phyloP scores from a whole-genome alignment of 805 yeast species.

The Sugiyamaella qingdaonensis region DNA sequence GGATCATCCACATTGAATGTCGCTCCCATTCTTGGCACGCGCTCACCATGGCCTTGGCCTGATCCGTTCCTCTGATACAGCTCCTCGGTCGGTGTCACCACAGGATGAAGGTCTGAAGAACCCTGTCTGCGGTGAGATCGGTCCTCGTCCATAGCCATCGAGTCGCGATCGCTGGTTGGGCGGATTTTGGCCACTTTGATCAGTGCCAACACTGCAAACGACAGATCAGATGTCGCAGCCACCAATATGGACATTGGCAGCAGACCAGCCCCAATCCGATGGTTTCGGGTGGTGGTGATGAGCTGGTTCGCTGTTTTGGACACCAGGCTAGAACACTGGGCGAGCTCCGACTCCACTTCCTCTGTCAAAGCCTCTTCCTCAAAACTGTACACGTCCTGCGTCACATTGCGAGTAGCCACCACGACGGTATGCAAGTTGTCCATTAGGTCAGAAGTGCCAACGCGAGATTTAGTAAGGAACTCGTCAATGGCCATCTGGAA shows the following conservation, averaged over 20 bases:
- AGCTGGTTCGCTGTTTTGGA: constrained; percentile 69
- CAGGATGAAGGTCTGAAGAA: constrained; percentile 3
- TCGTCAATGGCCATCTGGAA: constrained; percentile 34
- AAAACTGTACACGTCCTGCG: constrained; percentile 15
- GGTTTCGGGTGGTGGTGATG: constrained; percentile 73
- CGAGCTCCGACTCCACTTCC: constrained; percentile 17
- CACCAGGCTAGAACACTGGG: constrained; percentile 38
- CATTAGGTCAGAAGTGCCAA: constrained; percentile 25
- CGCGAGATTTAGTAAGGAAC: constrained; percentile 31
- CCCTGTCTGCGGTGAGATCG: not conserved
- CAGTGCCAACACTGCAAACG: constrained; percentile 50
- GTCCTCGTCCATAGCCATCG: not conserved
- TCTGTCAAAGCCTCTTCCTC: constrained; percentile 8
- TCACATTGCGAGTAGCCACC: constrained; percentile 29
- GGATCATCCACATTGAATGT: constrained; percentile 80
- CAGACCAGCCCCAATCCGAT: constrained; percentile 55
- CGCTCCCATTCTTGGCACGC: constrained; percentile 7
- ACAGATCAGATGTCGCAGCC: constrained; percentile 70
- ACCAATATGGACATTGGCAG: constrained; percentile 69
- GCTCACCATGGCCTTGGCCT: constrained; percentile 7
- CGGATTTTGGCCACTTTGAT: constrained; percentile 29
- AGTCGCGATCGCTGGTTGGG: constrained; percentile 8
- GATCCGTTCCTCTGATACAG: not conserved
- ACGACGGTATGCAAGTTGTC: constrained; percentile 34
- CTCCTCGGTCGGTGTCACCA: constrained; percentile 10